Conservation (phyloP, 1,284 basidiomycete species). For the Cryptococcus neoformans region DNA sequence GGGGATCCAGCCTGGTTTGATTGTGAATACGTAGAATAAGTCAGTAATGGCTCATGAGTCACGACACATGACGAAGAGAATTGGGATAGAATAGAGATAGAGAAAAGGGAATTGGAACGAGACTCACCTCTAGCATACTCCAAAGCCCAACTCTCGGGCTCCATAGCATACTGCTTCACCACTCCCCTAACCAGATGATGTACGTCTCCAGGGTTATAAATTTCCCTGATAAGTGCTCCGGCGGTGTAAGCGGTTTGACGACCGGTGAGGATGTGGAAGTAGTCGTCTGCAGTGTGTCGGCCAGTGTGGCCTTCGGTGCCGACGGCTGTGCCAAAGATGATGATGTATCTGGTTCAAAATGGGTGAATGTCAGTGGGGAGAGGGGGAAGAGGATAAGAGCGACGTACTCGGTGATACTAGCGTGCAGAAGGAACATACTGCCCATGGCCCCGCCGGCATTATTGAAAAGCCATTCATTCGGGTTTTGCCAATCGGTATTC, state of each 20-base stretch:
- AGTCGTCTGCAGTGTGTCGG: conserved; percentile 86
- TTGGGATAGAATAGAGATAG: background rate
- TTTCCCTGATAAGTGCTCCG: conserved; percentile 75
- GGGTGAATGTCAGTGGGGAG: background rate
- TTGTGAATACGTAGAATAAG: background rate
- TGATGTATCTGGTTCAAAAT: conserved; percentile 50
- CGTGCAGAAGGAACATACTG: conserved; percentile 92
- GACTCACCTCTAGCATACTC: conserved; percentile 84
- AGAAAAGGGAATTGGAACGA: background rate
- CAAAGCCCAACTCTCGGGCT: conserved; percentile 88
- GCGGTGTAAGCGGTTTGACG: conserved; percentile 89
- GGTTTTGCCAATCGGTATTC: conserved; percentile 58
- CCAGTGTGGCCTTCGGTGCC: conserved; percentile 97
- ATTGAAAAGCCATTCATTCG: conserved; percentile 87
- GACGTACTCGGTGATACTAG: conserved; percentile 88
- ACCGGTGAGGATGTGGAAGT: conserved; percentile 92
- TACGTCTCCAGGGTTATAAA: conserved; percentile 77
- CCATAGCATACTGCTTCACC: conserved; percentile 97
- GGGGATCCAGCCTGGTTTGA: conserved; percentile 74
- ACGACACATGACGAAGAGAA: background rate
- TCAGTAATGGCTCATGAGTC: background rate
- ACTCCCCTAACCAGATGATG: conserved; percentile 78
- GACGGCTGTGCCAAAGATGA: conserved; percentile 90
- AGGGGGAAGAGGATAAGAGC: conserved; percentile 7
- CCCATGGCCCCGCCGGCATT: conserved; percentile 99